phyloP scores from a whole-genome alignment of 805 yeast species.

The Hermanozyma aechmeae region DNA sequence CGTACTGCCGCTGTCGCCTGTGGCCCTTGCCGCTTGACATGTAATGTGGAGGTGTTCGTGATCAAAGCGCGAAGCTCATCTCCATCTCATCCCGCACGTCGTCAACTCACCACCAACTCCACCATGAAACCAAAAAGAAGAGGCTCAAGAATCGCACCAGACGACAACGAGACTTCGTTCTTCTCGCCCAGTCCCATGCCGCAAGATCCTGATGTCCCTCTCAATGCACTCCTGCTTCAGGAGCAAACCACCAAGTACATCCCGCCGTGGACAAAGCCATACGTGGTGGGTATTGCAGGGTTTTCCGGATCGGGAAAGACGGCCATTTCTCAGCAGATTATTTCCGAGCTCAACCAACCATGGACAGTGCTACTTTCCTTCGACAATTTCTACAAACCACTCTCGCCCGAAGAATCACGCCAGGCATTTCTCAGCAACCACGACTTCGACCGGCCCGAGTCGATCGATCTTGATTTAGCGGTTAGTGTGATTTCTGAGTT shows the following conservation, averaged over 20 bases:
- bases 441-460: constrained; percentile 84
- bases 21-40: no score
- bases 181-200: constrained; percentile 7
- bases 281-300: constrained; percentile 82
- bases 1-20: no score
- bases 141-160: constrained; percentile 17
- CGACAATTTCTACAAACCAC: constrained; percentile 84
- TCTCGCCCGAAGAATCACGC: constrained; percentile 49
- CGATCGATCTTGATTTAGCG: constrained; percentile 70
- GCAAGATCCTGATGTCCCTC: no score
- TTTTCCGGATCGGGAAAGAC: constrained; percentile 80
- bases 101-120: no score
- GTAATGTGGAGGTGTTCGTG: no score
- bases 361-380: constrained; percentile 88
- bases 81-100: no score
- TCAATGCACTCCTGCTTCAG: no score
- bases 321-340: constrained; percentile 76
- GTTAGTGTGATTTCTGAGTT: constrained; percentile 53
- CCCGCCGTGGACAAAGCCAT: constrained; percentile 88
- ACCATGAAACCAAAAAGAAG: no score
- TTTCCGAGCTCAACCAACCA: constrained; percentile 72
- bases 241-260: constrained; percentile 10
- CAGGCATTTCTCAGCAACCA: constrained; percentile 61
- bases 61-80: no score
- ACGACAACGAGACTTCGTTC: constrained; percentile 13